phyloP scores from a whole-genome alignment of 192 early-diverging fungal genomes.

The Backusella circina region DNA sequence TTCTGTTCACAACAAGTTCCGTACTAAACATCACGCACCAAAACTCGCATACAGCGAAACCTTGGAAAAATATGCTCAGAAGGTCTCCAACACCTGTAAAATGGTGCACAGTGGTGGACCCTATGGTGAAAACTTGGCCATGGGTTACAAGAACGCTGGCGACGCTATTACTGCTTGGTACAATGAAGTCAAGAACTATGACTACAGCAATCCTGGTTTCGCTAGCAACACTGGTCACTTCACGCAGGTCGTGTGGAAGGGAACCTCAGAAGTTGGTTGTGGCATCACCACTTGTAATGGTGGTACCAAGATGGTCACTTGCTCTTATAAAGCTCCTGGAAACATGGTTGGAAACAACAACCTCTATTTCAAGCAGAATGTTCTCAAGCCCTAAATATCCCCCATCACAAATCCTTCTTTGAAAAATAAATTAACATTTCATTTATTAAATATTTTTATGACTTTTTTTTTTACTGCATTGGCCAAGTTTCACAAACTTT shows the following conservation, averaged over 20 bases:
- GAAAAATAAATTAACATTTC: neutral
- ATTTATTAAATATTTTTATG: neutral
- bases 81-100: constrained; percentile 34
- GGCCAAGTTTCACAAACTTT: neutral
- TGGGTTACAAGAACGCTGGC: constrained; percentile 33
- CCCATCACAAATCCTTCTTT: neutral
- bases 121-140: constrained; percentile 44
- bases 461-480: neutral
- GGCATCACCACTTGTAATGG: constrained; percentile 24
- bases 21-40: constrained; percentile 33
- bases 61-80: constrained; percentile 35
- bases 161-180: constrained; percentile 40
- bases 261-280: constrained; percentile 34
- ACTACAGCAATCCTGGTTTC: constrained; percentile 41
- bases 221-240: constrained; percentile 38
- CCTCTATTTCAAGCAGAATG: constrained; percentile 29
- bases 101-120: constrained; percentile 38
- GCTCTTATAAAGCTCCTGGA: constrained; percentile 41
- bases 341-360: constrained; percentile 24
- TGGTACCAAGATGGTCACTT: constrained; percentile 35
- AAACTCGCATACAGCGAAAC: constrained; percentile 38
- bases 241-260: constrained; percentile 42
- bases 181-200: constrained; percentile 36
- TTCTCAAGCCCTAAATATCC: constrained; percentile 12
- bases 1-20: constrained; percentile 39